Evolutionary conservation across 352 stramenopile genomes (phyloP), one percentile per base, ranked within the genome.

Genomic region (Phytopythium helicoides): DNA sequence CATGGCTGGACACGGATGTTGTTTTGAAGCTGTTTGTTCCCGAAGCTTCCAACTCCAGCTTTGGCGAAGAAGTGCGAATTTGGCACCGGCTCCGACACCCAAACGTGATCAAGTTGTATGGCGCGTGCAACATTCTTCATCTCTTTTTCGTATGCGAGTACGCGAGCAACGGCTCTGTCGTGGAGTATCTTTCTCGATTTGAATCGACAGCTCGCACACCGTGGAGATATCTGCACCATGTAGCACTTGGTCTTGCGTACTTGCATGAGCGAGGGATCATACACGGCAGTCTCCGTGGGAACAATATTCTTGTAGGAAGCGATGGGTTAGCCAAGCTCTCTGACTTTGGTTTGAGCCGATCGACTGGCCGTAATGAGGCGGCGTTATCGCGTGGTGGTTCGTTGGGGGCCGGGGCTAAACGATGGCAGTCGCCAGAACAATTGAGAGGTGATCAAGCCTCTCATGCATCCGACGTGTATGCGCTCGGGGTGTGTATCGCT

Each of bases 391-490:
- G 14, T 21, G 9, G 39, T 31, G 9, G 5, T 33, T 28, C 51
- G n/a, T n/a, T n/a, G n/a, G n/a, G n/a, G n/a, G n/a, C n/a, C 2
- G 44, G 47, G 3, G 35, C 38, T 10, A 53, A 19, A 14, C 49
- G 55, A n/a, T 80, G 58, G 63, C 42, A 64, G 7, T 60, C 70
- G 1, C 66, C 64, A 0, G 70, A 80, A 34, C 59, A 58, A 16
- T 19, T 73, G 33, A 10, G 19, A 16, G 63, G 58, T 0, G 40
- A 53, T 35, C n/a, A 18, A 4, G 16, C 56, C 23, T 53, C 60
- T 0, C 57, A 58, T n/a, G 62, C 58, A 25, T 73, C 67, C 14
- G 73, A 78, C 39, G 52, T 81, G 3, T 77, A 71, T n/a, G 55
- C 49, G 5, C 62, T 81, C 7, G 64, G 56, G 3, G 70, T 81